Evolutionary conservation across 371 early-diverging fungal genomes (phyloP).

Genomic region (Rhizopus stolonifer): DNA sequence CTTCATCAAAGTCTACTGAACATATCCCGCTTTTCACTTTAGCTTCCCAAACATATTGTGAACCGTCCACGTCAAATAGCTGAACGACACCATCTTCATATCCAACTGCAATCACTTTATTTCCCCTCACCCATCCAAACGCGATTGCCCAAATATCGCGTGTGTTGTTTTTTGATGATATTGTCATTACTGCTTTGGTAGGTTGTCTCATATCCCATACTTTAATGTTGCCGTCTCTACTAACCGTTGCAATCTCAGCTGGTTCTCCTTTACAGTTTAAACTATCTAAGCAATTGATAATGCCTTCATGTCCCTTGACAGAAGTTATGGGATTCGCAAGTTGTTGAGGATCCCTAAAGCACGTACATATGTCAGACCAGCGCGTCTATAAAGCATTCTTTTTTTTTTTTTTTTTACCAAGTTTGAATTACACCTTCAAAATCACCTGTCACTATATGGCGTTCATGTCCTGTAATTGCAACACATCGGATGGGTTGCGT

Average conservation of each 20-base stretch:
- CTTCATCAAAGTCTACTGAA: constrained; percentile 18
- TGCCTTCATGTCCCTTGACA: constrained; percentile 68
- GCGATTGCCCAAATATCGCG: constrained; percentile 80
- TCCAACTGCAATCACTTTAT: constrained; percentile 59
- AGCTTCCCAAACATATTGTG: constrained; percentile 69
- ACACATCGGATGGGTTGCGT: constrained; percentile 41
- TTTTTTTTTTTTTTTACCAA: constrained; percentile 41
- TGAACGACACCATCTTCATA: constrained; percentile 83
- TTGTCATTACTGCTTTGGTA: constrained; percentile 63
- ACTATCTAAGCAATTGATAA: constrained; percentile 79
- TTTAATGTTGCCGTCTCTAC: constrained; percentile 75
- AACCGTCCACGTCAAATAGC: constrained; percentile 66
- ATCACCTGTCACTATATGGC: constrained; percentile 75
- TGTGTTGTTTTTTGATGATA: constrained; percentile 47
- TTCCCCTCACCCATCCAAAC: constrained; percentile 43
- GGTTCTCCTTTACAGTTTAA: constrained; percentile 47
- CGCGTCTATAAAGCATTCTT: neutral
- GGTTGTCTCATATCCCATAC: constrained; percentile 80
- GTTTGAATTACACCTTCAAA: constrained; percentile 69
- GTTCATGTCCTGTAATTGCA: constrained; percentile 51
- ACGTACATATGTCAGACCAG: too few species aligned
- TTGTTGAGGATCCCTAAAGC: constrained; percentile 65
- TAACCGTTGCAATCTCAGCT: constrained; percentile 73
- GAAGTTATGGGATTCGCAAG: constrained; percentile 60
- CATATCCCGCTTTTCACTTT: constrained; percentile 72